Percentiles rank a stretch among this genome's conserved stretches.
These are phyloP conservation scores for Fraxinus velutina DNA, from an alignment of 305 asterid genomes.

Conservation along the genomic window DNA sequence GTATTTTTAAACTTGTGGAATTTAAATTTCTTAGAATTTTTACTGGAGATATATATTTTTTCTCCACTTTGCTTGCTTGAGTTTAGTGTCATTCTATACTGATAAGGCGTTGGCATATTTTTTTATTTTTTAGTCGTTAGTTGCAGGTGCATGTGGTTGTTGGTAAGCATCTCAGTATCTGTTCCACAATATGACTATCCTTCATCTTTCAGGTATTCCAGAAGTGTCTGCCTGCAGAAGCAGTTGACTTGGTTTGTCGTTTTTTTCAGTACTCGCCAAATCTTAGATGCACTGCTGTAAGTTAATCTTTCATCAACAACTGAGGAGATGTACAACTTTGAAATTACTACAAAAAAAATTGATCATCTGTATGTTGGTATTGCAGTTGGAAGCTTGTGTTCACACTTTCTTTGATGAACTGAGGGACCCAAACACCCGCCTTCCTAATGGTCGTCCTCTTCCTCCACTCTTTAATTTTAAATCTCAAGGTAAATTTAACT, in stretches of 20 bases:
- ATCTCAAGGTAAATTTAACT: conserved; percentile 59
- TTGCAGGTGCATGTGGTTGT: conserved; percentile 7
- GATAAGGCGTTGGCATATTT: not conserved
- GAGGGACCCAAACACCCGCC: conserved; percentile 76
- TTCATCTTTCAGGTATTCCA: conserved; percentile 70
- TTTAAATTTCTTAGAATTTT: not conserved
- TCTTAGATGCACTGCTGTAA: conserved; percentile 96
- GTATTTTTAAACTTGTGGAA: not conserved
- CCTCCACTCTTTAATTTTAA: conserved; percentile 91
- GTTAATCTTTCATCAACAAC: conserved; percentile 34
- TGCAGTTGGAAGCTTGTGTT: conserved; percentile 94
- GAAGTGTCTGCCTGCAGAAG: conserved; percentile 95
- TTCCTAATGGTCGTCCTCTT: conserved; percentile 97
- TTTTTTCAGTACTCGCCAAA: conserved; percentile 95
- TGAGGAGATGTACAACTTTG: conserved; percentile 15
- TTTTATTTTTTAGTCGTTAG: not conserved
- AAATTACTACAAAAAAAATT: not conserved
- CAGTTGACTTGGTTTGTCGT: conserved; percentile 87
- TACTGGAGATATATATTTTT: not conserved
- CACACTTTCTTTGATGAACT: conserved; percentile 95
- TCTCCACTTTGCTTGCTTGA: not conserved
- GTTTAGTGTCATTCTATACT: not conserved
- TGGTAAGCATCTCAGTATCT: conserved; percentile 16
- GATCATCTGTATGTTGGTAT: conserved; percentile 19
- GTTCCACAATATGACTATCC: not conserved